Evolutionary conservation across 257 asterid genomes (phyloP).

Genomic region (Jaltomata sinuosa): DNA sequence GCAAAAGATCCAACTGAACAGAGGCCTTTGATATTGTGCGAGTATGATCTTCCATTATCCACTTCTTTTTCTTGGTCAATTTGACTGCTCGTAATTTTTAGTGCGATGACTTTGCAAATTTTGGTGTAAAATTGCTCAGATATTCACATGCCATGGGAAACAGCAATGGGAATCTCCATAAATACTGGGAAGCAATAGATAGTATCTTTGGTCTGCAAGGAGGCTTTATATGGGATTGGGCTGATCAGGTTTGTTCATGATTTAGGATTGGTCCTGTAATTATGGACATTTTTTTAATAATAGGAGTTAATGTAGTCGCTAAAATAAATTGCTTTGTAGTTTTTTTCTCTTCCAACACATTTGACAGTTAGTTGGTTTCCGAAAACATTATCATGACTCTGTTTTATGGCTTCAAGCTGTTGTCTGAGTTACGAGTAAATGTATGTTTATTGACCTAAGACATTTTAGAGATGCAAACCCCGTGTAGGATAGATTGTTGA

Average conservation of each 20-base stretch:
- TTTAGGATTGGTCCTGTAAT: background rate
- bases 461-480: background rate
- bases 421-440: background rate
- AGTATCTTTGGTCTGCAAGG: conserved; percentile 96
- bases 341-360: background rate
- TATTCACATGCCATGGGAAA: conserved; percentile 97
- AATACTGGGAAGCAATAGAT: conserved; percentile 99
- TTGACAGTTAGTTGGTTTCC: background rate
- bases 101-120: background rate
- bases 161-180: conserved; percentile 87
- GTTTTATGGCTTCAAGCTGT: background rate
- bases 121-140: conserved; percentile 25
- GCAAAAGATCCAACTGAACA: conserved; percentile 83
- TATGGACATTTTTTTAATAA: background rate
- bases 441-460: background rate
- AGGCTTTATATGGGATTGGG: conserved; percentile 99
- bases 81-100: background rate
- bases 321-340: background rate
- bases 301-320: background rate
- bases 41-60: conserved; percentile 43
- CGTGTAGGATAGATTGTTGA: background rate
- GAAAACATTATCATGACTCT: background rate
- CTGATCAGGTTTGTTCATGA: conserved; percentile 65
- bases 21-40: conserved; percentile 94
- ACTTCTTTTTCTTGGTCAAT: background rate